Evolutionary conservation across 192 early-diverging fungal species (phyloP).

Genomic region (Cladochytrium replicatum): DNA sequence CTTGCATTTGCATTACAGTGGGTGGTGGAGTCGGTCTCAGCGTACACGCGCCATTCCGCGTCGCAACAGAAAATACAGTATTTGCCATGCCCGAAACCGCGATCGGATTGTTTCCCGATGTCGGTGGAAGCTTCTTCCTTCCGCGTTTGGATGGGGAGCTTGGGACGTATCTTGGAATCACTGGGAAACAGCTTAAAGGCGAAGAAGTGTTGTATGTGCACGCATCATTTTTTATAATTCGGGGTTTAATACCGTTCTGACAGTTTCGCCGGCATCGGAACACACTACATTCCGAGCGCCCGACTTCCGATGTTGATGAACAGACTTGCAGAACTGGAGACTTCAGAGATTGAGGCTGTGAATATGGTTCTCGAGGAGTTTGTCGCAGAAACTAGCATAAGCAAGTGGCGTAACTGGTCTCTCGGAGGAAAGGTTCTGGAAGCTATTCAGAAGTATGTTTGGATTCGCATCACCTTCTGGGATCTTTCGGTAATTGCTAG

Average conservation of each 20-base stretch:
- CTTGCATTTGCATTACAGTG: slow-evolving; percentile 45
- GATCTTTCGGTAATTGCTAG: not conserved
- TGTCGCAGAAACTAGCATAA: slow-evolving; percentile 39
- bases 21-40: slow-evolving; percentile 95
- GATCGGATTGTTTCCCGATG: slow-evolving; percentile 96
- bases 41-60: slow-evolving; percentile 89
- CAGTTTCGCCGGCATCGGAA: slow-evolving; percentile 84
- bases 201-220: slow-evolving; percentile 67
- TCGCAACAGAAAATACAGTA: slow-evolving; percentile 89
- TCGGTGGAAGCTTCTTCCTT: slow-evolving; percentile 90
- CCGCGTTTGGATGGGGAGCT: slow-evolving; percentile 89
- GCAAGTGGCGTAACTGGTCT: slow-evolving; percentile 30
- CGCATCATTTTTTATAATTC: not conserved
- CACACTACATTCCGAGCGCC: slow-evolving; percentile 87
- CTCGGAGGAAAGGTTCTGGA: slow-evolving; percentile 38
- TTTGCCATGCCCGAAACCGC: slow-evolving; percentile 97
- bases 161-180: slow-evolving; percentile 86
- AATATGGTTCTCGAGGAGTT: slow-evolving; percentile 89
- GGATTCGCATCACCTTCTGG: not conserved
- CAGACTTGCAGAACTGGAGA: slow-evolving; percentile 70
- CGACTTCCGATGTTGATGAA: slow-evolving; percentile 69
- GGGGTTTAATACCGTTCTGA: not conserved
- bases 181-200: slow-evolving; percentile 67
- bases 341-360: slow-evolving; percentile 64
- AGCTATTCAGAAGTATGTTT: slow-evolving; percentile 56